These are phyloP conservation scores for Ailanthus altissimus DNA, from an alignment of 345 rosid species.

Conservation along the genomic window DNA sequence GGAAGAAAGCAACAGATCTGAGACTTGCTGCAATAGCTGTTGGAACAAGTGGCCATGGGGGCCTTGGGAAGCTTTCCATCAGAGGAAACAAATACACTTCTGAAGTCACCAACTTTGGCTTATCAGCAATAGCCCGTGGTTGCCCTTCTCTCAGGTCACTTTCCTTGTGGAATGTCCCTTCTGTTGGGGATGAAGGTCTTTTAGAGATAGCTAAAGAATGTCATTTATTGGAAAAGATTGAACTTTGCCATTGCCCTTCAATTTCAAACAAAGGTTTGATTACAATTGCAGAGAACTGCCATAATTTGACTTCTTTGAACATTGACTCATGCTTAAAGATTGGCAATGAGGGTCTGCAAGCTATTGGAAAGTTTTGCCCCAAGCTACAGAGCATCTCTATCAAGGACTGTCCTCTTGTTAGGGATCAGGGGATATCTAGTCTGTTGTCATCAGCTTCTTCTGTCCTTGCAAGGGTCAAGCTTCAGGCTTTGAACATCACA, in stretches of 20 bases:
- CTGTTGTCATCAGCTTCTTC: slow-evolving; percentile 52
- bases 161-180: slow-evolving; percentile 66
- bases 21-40: slow-evolving; percentile 72
- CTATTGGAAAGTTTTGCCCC: slow-evolving; percentile 59
- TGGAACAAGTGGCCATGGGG: slow-evolving; percentile 63
- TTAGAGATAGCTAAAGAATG: slow-evolving; percentile 60
- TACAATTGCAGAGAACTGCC: slow-evolving; percentile 62
- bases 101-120: slow-evolving; percentile 60
- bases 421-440: slow-evolving; percentile 70
- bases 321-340: slow-evolving; percentile 60
- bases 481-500: slow-evolving; percentile 68
- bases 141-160: slow-evolving; percentile 67
- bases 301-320: slow-evolving; percentile 49
- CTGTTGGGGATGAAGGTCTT: slow-evolving; percentile 61
- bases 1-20: slow-evolving; percentile 71
- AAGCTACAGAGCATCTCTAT: slow-evolving; percentile 53
- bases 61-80: slow-evolving; percentile 67
- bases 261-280: slow-evolving; percentile 61
- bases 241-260: slow-evolving; percentile 59
- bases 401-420: slow-evolving; percentile 69
- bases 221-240: slow-evolving; percentile 64
- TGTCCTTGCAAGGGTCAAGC: slow-evolving; percentile 54
- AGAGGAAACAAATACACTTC: slow-evolving; percentile 50
- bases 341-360: slow-evolving; percentile 66
- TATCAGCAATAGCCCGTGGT: slow-evolving; percentile 55